Conservation (phyloP, 2,329 filamentous ascomycete species). For the Fusarium tuaranense region DNA sequence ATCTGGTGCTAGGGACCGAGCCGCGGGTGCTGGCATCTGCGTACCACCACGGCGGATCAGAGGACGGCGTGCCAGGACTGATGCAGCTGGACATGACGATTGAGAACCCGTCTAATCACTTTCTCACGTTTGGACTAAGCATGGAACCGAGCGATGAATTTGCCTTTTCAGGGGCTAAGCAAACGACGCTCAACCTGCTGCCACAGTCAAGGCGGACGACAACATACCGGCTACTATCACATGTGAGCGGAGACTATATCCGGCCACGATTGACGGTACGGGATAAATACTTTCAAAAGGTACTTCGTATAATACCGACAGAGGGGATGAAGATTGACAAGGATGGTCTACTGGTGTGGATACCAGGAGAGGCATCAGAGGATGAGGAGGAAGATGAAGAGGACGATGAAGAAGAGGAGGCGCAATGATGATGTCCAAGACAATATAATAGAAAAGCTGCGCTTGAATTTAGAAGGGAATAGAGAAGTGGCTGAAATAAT, state of each 20-base stretch:
- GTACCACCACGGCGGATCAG: slow-evolving; percentile 53
- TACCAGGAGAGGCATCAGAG: slow-evolving; percentile 54
- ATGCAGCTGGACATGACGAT: slow-evolving; percentile 71
- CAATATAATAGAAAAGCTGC: slow-evolving; percentile 3
- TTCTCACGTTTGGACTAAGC: slow-evolving; percentile 89
- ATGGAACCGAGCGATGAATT: slow-evolving; percentile 96
- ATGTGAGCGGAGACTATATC: slow-evolving; percentile 75
- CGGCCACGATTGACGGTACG: slow-evolving; percentile 80
- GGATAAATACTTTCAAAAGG: slow-evolving; percentile 95
- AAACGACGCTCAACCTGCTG: slow-evolving; percentile 81
- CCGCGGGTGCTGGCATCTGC: slow-evolving; percentile 81
- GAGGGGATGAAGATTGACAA: slow-evolving; percentile 76
- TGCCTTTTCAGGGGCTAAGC: slow-evolving; percentile 91
- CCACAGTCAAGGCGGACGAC: slow-evolving; percentile 82
- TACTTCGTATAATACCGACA: slow-evolving; percentile 82
- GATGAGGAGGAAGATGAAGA: slow-evolving; percentile 31
- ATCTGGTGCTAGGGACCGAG: slow-evolving; percentile 84
- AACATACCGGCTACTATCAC: slow-evolving; percentile 80
- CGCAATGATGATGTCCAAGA: slow-evolving; percentile 18
- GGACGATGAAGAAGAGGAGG: slow-evolving; percentile 33
- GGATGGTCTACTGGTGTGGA: slow-evolving; percentile 73
- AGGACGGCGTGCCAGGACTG: slow-evolving; percentile 48
- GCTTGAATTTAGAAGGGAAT: slow-evolving; percentile 15
- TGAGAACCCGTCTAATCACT: slow-evolving; percentile 95
- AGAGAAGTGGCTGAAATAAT: slow-evolving; percentile 8